phyloP scores from a whole-genome alignment of 495 filamentous ascomycete genomes.

The Podospora pseudocomata region DNA sequence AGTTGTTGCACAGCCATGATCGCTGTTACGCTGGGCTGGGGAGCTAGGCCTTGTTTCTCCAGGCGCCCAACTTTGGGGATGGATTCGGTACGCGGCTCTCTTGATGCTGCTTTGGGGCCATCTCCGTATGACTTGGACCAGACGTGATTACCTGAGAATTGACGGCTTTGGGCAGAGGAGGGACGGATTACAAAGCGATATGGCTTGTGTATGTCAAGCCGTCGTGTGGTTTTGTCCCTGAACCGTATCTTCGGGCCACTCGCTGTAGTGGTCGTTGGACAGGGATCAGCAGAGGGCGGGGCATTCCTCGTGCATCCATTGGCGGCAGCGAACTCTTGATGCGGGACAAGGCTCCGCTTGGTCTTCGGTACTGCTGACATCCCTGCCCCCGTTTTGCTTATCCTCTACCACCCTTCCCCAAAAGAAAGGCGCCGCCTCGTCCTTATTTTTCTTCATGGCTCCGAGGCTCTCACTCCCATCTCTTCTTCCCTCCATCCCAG shows the following conservation, averaged over 20 bases:
- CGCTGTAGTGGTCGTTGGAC: neutral
- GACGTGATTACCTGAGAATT: neutral
- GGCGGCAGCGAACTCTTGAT: neutral
- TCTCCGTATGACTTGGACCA: neutral
- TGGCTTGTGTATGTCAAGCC: no score
- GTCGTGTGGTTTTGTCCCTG: neutral
- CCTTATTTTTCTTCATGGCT: neutral
- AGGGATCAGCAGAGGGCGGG: neutral
- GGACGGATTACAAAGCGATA: neutral
- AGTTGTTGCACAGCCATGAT: slow-evolving; percentile 6
- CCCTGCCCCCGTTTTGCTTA: slow-evolving; percentile 2
- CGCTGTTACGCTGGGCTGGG: slow-evolving; percentile 2
- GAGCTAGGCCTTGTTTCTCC: neutral
- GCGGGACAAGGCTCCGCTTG: neutral
- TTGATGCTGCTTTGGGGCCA: neutral
- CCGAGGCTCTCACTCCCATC: neutral
- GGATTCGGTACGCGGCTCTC: neutral
- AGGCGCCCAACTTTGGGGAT: neutral
- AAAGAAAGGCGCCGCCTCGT: neutral
- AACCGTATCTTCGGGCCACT: slow-evolving; percentile 7
- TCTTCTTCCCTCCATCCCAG: neutral
- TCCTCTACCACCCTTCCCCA: slow-evolving; percentile 2
- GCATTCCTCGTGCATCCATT: neutral
- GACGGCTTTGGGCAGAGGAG: neutral
- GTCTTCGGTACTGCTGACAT: slow-evolving; percentile 8